Evolutionary conservation across 441 rosid species (phyloP).

Genomic region (Arabidopsis hybrid): DNA sequence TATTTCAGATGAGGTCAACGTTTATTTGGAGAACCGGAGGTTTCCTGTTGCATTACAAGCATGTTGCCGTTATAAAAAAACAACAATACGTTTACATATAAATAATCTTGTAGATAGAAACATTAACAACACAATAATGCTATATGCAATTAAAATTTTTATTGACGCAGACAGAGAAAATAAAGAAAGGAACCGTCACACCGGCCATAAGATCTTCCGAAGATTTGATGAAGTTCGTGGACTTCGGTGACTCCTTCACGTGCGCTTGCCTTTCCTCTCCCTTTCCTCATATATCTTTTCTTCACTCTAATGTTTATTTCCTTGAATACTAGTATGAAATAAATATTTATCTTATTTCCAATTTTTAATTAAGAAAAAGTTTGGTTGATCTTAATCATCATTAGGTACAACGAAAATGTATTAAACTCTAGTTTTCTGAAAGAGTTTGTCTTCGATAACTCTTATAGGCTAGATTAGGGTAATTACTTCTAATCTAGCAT

Average conservation of each 20-base stretch:
- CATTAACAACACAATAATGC: slow-evolving; percentile 18
- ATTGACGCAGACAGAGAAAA: slow-evolving; percentile 17
- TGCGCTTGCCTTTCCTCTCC: slow-evolving; percentile 34
- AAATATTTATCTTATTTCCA: not conserved
- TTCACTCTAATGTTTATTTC: not conserved
- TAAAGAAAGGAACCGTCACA: slow-evolving; percentile 41
- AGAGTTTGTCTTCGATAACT: not conserved
- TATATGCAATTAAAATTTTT: not conserved
- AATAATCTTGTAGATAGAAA: slow-evolving; percentile 1
- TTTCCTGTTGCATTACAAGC: slow-evolving; percentile 40
- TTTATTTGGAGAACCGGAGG: slow-evolving; percentile 36
- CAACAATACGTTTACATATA: not conserved
- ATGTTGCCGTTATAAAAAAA: slow-evolving; percentile 35
- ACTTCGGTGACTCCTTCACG: slow-evolving; percentile 33
- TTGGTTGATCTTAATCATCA: not conserved
- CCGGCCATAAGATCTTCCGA: slow-evolving; percentile 43
- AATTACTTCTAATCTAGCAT: not conserved
- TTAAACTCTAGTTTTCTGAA: not conserved
- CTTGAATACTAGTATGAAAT: not conserved
- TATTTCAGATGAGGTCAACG: slow-evolving; percentile 38
- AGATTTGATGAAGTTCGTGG: slow-evolving; percentile 41
- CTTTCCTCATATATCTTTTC: slow-evolving; percentile 20
- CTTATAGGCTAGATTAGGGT: not conserved
- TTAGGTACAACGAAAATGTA: not conserved
- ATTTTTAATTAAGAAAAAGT: not conserved